These are phyloP conservation scores for Erysimum cheiranthoides DNA, from an alignment of 345 rosid genomes.

Conservation along the genomic window DNA sequence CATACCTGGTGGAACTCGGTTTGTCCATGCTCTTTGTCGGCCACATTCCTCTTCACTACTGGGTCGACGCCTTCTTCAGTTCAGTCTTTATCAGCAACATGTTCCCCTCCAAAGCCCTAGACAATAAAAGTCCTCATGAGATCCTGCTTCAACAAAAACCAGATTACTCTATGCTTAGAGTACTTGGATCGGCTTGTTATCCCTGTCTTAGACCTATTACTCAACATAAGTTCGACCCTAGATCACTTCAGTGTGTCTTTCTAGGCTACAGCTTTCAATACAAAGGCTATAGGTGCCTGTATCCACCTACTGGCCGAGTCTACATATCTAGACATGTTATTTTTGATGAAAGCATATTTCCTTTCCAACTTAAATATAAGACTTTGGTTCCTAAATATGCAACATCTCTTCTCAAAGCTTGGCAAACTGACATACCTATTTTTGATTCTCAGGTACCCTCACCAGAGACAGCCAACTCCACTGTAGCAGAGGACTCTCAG, in stretches of 20 bases:
- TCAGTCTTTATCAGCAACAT: neutral
- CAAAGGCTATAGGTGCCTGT: neutral
- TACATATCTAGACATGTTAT: neutral
- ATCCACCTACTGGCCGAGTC: neutral
- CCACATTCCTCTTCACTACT: neutral
- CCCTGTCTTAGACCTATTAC: neutral
- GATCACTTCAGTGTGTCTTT: neutral
- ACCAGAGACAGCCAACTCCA: too few species aligned
- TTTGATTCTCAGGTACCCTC: too few species aligned
- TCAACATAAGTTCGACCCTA: neutral
- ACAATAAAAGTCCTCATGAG: too few species aligned
- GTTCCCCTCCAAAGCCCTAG: neutral
- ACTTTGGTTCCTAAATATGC: too few species aligned
- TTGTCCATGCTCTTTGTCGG: neutral
- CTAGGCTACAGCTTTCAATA: neutral
- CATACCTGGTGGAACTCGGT: rapidly evolving
- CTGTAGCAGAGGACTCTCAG: too few species aligned
- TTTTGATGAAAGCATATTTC: neutral
- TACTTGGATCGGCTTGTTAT: neutral
- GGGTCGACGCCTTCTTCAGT: neutral
- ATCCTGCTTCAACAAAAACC: too few species aligned
- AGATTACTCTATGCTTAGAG: neutral
- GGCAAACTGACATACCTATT: too few species aligned
- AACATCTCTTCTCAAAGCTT: too few species aligned
- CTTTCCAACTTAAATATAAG: too few species aligned